Conservation (phyloP, 176 grass and related monocot genomes). For the Zea luxurians region DNA sequence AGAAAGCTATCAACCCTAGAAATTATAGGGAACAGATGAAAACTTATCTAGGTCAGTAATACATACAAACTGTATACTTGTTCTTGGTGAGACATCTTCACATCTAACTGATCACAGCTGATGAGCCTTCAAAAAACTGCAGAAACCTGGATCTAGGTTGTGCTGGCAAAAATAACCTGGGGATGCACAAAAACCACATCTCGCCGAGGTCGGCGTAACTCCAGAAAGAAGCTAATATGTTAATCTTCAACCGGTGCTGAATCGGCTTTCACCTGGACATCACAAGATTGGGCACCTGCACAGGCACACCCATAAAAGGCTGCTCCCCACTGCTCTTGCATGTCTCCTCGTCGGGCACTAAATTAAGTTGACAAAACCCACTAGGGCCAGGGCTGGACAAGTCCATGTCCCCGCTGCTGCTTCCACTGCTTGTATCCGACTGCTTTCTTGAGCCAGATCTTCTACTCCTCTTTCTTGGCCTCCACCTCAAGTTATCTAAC, state of each 20-base stretch:
- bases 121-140: constrained; percentile 24
- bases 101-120: background rate
- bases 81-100: background rate
- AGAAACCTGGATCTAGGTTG: constrained; percentile 6
- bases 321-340: constrained; percentile 67
- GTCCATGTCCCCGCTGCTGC: constrained; percentile 49
- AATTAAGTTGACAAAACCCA: constrained; percentile 51
- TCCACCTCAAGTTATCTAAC: constrained; percentile 70
- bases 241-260: constrained; percentile 3
- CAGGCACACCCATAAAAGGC: constrained; percentile 42
- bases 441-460: constrained; percentile 56
- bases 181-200: constrained; percentile 74
- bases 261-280: constrained; percentile 62
- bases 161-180: constrained; percentile 37
- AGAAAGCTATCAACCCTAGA: constrained; percentile 22
- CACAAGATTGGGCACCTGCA: constrained; percentile 62
- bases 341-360: constrained; percentile 51
- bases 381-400: constrained; percentile 41
- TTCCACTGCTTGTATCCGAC: constrained; percentile 57
- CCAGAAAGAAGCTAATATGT: constrained; percentile 22
- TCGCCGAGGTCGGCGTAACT: constrained; percentile 40
- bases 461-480: constrained; percentile 63
- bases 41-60: constrained; percentile 37
- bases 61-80: constrained; percentile 36
- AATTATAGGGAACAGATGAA: background rate